These are phyloP conservation scores for Tylopilus sp. DNA, from an alignment of 768 basidiomycete species.

Conservation along the genomic window DNA sequence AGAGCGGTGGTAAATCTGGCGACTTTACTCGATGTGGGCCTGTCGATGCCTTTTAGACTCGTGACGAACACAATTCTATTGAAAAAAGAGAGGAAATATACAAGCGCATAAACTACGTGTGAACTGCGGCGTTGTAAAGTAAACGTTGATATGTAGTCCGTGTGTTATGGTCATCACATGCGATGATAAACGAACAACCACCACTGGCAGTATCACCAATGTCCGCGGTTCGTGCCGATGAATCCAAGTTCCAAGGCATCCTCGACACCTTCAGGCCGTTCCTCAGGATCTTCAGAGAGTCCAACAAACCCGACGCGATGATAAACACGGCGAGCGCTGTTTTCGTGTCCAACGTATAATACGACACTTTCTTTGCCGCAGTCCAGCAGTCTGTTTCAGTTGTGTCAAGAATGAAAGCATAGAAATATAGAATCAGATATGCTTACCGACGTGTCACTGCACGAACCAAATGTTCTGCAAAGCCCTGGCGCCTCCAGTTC, in stretches of 20 bases:
- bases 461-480: slow-evolving; percentile 51
- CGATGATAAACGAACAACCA: neutral
- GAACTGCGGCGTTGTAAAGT: neutral
- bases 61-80: neutral
- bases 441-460: slow-evolving; percentile 43
- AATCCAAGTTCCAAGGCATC: slow-evolving; percentile 55
- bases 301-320: slow-evolving; percentile 52
- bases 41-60: neutral
- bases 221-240: slow-evolving; percentile 43
- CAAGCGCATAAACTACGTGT: neutral
- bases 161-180: neutral
- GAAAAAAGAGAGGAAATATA: neutral
- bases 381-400: slow-evolving; percentile 34
- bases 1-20: slow-evolving; percentile 73
- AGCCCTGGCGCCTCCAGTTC: slow-evolving; percentile 42
- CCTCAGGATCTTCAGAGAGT: slow-evolving; percentile 34
- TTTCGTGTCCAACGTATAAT: slow-evolving; percentile 52
- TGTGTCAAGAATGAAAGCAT: neutral
- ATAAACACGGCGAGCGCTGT: slow-evolving; percentile 50
- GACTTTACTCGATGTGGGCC: slow-evolving; percentile 46
- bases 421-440: neutral
- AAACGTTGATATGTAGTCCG: neutral
- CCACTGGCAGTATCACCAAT: slow-evolving; percentile 41
- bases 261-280: slow-evolving; percentile 40
- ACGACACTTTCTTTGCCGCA: slow-evolving; percentile 47